Evolutionary conservation across 495 filamentous ascomycete species (phyloP).

Genomic region (Aspergillus steynii): DNA sequence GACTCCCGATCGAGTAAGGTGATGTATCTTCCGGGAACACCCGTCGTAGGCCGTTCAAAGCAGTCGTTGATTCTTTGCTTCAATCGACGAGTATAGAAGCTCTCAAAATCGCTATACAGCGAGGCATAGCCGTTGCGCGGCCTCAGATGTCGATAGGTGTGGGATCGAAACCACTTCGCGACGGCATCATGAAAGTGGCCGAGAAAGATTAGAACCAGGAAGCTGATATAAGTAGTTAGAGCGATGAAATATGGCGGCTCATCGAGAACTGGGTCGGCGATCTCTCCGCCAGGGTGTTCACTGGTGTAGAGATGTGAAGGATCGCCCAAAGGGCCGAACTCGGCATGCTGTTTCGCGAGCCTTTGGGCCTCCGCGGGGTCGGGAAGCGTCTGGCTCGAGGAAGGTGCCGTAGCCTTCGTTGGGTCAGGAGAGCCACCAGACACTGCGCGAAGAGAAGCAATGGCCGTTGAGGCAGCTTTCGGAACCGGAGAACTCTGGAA

Average conservation of each 20-base stretch:
- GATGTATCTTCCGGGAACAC: conserved; percentile 83
- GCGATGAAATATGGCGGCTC: conserved; percentile 87
- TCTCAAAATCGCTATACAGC: conserved; percentile 90
- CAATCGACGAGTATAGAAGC: conserved; percentile 83
- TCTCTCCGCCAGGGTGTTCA: conserved; percentile 63
- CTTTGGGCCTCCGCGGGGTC: conserved; percentile 60
- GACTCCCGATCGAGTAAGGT: conserved; percentile 78
- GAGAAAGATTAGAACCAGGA: conserved; percentile 82
- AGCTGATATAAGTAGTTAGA: conserved; percentile 90
- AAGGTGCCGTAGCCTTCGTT: conserved; percentile 1
- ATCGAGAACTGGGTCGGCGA: conserved; percentile 74
- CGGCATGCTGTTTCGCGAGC: conserved; percentile 68
- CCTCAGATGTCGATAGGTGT: conserved; percentile 70
- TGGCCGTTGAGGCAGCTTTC: conserved; percentile 12
- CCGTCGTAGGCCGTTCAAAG: conserved; percentile 81
- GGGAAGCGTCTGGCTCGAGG: background rate
- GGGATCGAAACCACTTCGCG: conserved; percentile 75
- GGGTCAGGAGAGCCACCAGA: conserved; percentile 15
- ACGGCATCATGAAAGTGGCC: conserved; percentile 88
- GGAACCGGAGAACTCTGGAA: conserved; percentile 1
- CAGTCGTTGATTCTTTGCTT: conserved; percentile 89
- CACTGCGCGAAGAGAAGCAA: conserved; percentile 24
- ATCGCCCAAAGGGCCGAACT: conserved; percentile 77
- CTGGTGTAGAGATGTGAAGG: conserved; percentile 74
- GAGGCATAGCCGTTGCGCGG: conserved; percentile 80